Evolutionary conservation across 2,329 filamentous ascomycete genomes (phyloP).

Genomic region (Fusarium sp.): DNA sequence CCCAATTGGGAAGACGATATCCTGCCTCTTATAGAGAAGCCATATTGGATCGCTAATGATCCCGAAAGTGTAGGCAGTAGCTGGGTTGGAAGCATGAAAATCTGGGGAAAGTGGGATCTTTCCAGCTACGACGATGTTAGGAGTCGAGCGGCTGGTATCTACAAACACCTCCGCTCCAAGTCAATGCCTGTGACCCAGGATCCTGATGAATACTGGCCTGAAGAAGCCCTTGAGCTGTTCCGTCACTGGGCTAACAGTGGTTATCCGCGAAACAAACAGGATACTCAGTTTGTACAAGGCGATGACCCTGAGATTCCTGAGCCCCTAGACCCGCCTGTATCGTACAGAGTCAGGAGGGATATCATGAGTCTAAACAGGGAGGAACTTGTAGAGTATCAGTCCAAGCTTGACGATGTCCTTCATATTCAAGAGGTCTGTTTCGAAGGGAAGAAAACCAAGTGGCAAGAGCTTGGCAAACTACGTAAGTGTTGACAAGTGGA

Average conservation of each 20-base stretch:
- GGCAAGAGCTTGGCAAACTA: neutral
- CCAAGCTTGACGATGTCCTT: neutral
- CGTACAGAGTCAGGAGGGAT: neutral
- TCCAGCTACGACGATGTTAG: neutral
- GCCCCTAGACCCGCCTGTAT: neutral
- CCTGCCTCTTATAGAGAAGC: neutral
- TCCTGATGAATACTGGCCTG: neutral
- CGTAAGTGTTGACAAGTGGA: neutral
- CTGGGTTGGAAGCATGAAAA: neutral
- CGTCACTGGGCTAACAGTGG: neutral
- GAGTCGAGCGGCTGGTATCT: neutral
- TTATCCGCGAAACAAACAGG: neutral
- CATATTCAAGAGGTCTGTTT: neutral
- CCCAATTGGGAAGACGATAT: neutral
- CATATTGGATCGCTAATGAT: neutral
- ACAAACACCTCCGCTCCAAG: neutral
- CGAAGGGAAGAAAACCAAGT: neutral
- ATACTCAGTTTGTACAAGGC: neutral
- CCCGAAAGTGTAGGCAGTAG: neutral
- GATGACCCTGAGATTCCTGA: neutral
- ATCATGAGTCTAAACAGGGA: neutral
- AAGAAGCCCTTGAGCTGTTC: neutral
- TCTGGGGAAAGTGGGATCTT: neutral
- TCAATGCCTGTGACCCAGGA: neutral
- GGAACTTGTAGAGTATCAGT: neutral